A percentile compares a stretch with the other conserved stretches of the same genome.
These are phyloP conservation scores for Neurospora sp. DNA, from an alignment of 495 filamentous ascomycete genomes.

Conservation along the genomic window DNA sequence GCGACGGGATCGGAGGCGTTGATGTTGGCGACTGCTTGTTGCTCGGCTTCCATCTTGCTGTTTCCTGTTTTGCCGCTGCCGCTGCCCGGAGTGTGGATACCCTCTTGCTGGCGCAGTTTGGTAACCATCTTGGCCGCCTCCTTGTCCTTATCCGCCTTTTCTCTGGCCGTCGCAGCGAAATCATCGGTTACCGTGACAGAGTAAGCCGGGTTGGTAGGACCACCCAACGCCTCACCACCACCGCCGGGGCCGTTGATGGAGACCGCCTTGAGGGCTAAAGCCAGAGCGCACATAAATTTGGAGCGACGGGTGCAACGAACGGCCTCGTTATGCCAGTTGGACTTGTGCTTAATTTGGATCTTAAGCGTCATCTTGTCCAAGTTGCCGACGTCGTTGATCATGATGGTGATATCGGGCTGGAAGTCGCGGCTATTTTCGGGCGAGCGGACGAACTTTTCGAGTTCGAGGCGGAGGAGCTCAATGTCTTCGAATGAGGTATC, in stretches of 20 bases:
- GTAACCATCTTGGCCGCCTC: constrained; percentile 51
- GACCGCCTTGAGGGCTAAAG: constrained; percentile 74
- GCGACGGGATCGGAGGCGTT: constrained; percentile 26
- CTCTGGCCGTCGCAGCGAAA: constrained; percentile 48
- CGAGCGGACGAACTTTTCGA: constrained; percentile 72
- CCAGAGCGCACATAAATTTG: constrained; percentile 94
- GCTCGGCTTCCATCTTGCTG: constrained; percentile 17
- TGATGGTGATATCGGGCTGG: constrained; percentile 70
- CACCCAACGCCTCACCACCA: constrained; percentile 56
- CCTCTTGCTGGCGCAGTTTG: neutral
- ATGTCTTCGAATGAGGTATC: constrained; percentile 84
- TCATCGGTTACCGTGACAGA: constrained; percentile 61
- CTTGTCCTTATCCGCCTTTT: constrained; percentile 50
- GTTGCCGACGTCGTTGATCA: constrained; percentile 68
- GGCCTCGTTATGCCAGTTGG: constrained; percentile 91
- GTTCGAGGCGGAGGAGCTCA: constrained; percentile 66
- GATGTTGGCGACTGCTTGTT: constrained; percentile 27
- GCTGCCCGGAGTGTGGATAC: constrained; percentile 1
- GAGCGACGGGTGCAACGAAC: constrained; percentile 74
- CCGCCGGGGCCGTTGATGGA: constrained; percentile 78
- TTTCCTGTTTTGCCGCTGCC: constrained; percentile 2
- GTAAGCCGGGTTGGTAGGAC: constrained; percentile 60
- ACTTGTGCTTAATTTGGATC: constrained; percentile 82
- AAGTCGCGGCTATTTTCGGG: constrained; percentile 89
- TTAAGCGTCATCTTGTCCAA: constrained; percentile 81